These are phyloP conservation scores for Ceriops decandra DNA, from an alignment of 345 rosid species.

Conservation along the genomic window DNA sequence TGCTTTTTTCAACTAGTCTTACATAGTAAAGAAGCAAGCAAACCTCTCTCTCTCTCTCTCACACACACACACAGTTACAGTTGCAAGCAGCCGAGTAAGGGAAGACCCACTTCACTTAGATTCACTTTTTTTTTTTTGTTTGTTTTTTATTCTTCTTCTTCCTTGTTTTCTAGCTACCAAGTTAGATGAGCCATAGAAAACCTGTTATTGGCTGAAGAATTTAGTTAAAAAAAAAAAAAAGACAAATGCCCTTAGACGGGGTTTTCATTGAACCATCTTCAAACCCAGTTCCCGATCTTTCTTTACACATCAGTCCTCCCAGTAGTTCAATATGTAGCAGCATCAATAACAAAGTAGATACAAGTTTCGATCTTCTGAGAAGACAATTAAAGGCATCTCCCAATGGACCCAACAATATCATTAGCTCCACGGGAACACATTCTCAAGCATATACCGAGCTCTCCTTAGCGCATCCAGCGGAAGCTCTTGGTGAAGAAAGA, in stretches of 20 bases:
- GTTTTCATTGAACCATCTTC: constrained; percentile 48
- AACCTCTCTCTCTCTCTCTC: no score
- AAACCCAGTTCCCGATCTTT: constrained; percentile 61
- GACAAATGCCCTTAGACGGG: constrained; percentile 50
- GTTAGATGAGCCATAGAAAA: background rate
- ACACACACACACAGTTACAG: background rate
- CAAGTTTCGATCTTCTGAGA: constrained; percentile 20
- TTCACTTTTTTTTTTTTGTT: background rate
- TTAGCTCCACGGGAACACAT: constrained; percentile 11
- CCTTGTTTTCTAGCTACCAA: constrained; percentile 3
- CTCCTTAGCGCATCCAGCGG: constrained; percentile 39
- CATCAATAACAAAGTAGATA: constrained; percentile 1
- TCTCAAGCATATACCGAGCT: constrained; percentile 37
- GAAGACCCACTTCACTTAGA: constrained; percentile 27
- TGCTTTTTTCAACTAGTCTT: constrained; percentile 15
- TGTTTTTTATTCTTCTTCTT: background rate
- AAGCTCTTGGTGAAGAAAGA: constrained; percentile 1
- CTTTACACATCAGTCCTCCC: constrained; percentile 69
- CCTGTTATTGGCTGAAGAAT: background rate
- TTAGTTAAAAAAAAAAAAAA: no score
- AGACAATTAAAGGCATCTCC: constrained; percentile 2
- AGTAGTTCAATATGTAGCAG: constrained; percentile 21
- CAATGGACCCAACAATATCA: constrained; percentile 19
- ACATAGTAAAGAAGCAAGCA: constrained; percentile 2
- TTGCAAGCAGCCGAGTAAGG: constrained; percentile 6